A percentile compares a stretch with the other conserved stretches of the same genome.
phyloP scores from a whole-genome alignment of 2,329 filamentous ascomycete species.

The Pyricularia sp. region DNA sequence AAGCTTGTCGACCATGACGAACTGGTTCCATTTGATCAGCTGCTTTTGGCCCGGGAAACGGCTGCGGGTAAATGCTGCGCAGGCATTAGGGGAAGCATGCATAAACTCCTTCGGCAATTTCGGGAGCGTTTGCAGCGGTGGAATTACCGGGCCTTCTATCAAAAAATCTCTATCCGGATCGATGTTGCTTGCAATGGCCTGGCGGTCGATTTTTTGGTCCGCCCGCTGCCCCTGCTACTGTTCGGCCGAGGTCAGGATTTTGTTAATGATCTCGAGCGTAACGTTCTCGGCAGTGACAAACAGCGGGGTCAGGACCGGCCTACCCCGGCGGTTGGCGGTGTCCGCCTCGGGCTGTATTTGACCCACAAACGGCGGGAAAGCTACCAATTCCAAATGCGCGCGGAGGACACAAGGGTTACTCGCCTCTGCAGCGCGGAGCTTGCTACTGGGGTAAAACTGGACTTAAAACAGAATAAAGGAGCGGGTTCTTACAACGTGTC shows the following conservation, averaged over 20 bases:
- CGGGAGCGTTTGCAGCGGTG: background rate
- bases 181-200: background rate
- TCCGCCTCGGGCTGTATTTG: background rate
- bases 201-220: background rate
- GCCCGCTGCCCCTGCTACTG: background rate
- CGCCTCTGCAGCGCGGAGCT: background rate
- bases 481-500: no score
- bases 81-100: background rate
- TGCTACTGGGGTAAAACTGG: no score
- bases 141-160: background rate
- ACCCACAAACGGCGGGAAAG: background rate
- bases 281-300: background rate
- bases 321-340: no score
- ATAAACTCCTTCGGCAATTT: background rate
- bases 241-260: background rate
- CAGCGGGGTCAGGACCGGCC: background rate
- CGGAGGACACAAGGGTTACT: background rate
- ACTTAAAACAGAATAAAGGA: no score
- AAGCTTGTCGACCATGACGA: no score
- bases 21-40: background rate
- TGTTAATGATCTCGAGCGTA: background rate
- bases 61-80: background rate
- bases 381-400: background rate
- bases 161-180: background rate
- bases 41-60: background rate